Conservation (phyloP, 768 basidiomycete genomes). For the Saitozyma sp. region DNA sequence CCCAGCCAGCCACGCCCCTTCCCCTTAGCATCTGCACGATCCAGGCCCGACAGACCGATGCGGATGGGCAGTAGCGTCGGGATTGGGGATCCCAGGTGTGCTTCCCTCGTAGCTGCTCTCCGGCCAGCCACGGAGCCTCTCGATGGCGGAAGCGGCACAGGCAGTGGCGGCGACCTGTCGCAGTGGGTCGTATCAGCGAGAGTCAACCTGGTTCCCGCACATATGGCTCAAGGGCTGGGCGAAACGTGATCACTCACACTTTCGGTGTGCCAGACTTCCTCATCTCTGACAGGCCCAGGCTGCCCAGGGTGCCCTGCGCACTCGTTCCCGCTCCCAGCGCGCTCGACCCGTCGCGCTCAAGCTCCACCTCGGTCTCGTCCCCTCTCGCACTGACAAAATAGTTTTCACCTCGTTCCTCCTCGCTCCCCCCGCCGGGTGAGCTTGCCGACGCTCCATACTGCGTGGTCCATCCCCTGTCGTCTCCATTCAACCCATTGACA, state of each 20-base stretch:
- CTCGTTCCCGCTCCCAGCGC: slow-evolving; percentile 5
- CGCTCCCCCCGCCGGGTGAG: slow-evolving; percentile 21
- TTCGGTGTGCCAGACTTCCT: not conserved
- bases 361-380: slow-evolving; percentile 33
- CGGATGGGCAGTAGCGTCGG: slow-evolving; percentile 3
- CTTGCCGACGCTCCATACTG: slow-evolving; percentile 37
- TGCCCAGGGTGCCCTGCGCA: slow-evolving; percentile 4
- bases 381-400: slow-evolving; percentile 22
- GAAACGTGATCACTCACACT: not conserved
- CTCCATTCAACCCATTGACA: not conserved
- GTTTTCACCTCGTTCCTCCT: slow-evolving; percentile 18
- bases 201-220: too few species aligned
- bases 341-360: slow-evolving; percentile 3
- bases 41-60: not conserved
- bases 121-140: not conserved
- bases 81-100: not conserved
- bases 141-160: not conserved
- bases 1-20: slow-evolving; percentile 3
- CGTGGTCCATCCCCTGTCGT: slow-evolving; percentile 13
- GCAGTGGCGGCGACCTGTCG: not conserved
- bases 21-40: slow-evolving; percentile 10
- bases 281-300: not conserved
- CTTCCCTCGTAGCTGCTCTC: not conserved
- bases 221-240: not conserved
- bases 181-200: too few species aligned